These are phyloP conservation scores for Perilla frutescens DNA, from an alignment of 257 asterid genomes.

Conservation along the genomic window DNA sequence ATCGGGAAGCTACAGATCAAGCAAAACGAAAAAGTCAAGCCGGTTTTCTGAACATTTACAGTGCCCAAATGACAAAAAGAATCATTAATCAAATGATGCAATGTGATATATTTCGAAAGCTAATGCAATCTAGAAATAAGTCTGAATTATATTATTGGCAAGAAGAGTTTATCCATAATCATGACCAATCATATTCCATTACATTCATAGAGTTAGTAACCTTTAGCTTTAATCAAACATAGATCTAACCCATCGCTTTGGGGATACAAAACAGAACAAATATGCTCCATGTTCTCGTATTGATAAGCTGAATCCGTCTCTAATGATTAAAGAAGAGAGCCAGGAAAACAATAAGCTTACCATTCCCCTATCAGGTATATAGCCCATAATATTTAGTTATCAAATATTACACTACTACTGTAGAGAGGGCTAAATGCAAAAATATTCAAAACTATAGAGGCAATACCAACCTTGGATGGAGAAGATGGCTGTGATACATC, in stretches of 20 bases:
- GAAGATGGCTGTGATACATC: slow-evolving; percentile 66
- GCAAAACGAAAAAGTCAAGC: slow-evolving; percentile 34
- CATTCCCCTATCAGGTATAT: slow-evolving; percentile 15
- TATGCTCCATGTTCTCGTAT: neutral
- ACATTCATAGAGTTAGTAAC: neutral
- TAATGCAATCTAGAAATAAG: slow-evolving; percentile 17
- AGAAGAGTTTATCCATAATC: slow-evolving; percentile 9
- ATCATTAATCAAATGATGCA: slow-evolving; percentile 2
- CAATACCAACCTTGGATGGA: slow-evolving; percentile 75
- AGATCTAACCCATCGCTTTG: slow-evolving; percentile 19
- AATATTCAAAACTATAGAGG: slow-evolving; percentile 28
- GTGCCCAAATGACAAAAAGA: slow-evolving; percentile 27
- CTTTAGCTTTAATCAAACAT: neutral
- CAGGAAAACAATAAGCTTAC: neutral
- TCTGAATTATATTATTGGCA: slow-evolving; percentile 16
- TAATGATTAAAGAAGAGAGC: neutral
- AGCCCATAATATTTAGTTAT: neutral
- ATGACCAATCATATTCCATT: slow-evolving; percentile 22
- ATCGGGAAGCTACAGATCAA: slow-evolving; percentile 62
- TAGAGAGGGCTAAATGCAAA: slow-evolving; percentile 21
- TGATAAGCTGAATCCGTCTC: slow-evolving; percentile 14
- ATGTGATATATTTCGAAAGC: slow-evolving; percentile 25
- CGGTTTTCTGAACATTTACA: slow-evolving; percentile 25
- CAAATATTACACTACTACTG: slow-evolving; percentile 17
- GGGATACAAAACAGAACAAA: slow-evolving; percentile 5